Percentiles rank a stretch among this genome's conserved stretches.
Evolutionary conservation across 2,329 filamentous ascomycete species (phyloP).

Genomic region (Phialophora macrospora): DNA sequence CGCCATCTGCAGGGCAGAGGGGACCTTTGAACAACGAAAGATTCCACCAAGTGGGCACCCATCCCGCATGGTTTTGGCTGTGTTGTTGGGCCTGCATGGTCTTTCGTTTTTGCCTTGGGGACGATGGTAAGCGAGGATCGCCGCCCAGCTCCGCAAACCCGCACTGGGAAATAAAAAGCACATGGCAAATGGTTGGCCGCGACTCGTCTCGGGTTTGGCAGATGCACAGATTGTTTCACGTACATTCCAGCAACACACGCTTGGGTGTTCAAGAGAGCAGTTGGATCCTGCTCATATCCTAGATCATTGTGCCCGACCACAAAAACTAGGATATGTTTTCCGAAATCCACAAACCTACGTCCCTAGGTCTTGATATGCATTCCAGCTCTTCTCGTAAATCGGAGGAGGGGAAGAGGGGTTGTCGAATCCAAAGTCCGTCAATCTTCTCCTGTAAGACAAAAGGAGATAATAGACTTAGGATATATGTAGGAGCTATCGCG

Average conservation of each 20-base stretch:
- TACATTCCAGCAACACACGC: neutral
- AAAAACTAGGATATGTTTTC: neutral
- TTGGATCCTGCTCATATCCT: neutral
- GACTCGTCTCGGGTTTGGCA: neutral
- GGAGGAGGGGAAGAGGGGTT: too few relatives aligned
- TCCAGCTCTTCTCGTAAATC: neutral
- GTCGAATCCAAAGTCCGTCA: neutral
- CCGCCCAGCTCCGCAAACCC: neutral
- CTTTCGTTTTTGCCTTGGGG: neutral
- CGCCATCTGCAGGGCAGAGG: slow-evolving; percentile 8
- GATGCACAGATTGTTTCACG: neutral
- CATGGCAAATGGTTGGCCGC: slow-evolving; percentile 1
- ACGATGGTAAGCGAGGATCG: neutral
- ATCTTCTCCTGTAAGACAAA: slow-evolving; percentile 30
- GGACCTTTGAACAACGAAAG: slow-evolving; percentile 12
- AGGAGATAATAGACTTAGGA: slow-evolving; percentile 36
- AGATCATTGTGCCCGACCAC: neutral
- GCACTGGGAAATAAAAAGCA: slow-evolving; percentile 7
- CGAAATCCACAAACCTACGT: neutral
- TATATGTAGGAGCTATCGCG: slow-evolving; percentile 42
- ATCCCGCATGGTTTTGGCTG: neutral
- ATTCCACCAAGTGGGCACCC: slow-evolving; percentile 15
- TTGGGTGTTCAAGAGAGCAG: neutral
- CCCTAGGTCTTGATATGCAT: neutral
- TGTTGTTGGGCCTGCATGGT: neutral